phyloP scores from a whole-genome alignment of 805 yeast species.

The Candida koratica region DNA sequence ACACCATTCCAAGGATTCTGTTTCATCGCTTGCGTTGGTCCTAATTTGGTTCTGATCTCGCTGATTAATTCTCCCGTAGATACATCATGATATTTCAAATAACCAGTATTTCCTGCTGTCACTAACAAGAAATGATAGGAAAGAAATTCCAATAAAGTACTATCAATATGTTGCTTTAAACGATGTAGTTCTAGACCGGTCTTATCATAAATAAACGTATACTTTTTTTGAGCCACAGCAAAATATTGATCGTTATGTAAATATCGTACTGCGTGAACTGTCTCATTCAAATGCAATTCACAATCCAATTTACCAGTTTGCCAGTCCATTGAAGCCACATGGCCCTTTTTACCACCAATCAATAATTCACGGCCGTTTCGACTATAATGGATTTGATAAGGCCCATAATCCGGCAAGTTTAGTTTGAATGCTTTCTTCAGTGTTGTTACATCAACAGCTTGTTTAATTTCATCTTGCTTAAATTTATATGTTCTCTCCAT shows the following conservation, averaged over 20 bases:
- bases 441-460: slow-evolving; percentile 73
- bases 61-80: slow-evolving; percentile 85
- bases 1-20: slow-evolving; percentile 97
- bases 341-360: slow-evolving; percentile 89
- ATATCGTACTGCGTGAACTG: slow-evolving; percentile 85
- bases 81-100: slow-evolving; percentile 88
- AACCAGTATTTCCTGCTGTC: slow-evolving; percentile 87
- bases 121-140: slow-evolving; percentile 89
- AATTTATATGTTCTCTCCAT: slow-evolving; percentile 91
- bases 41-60: slow-evolving; percentile 81
- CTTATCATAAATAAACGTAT: slow-evolving; percentile 87
- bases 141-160: slow-evolving; percentile 75
- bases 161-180: slow-evolving; percentile 84
- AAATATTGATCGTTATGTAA: slow-evolving; percentile 89
- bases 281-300: slow-evolving; percentile 82
- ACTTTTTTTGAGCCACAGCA: slow-evolving; percentile 96
- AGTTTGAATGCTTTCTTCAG: slow-evolving; percentile 72
- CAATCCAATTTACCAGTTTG: slow-evolving; percentile 76
- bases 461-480: slow-evolving; percentile 71
- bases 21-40: slow-evolving; percentile 83
- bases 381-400: slow-evolving; percentile 76
- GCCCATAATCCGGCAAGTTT: slow-evolving; percentile 74
- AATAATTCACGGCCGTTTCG: slow-evolving; percentile 84
- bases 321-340: slow-evolving; percentile 96
- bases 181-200: slow-evolving; percentile 90